Base-by-base conservation (phyloP, 108 stramenopile species). In the Aureococcus anophagefferens region DNA sequence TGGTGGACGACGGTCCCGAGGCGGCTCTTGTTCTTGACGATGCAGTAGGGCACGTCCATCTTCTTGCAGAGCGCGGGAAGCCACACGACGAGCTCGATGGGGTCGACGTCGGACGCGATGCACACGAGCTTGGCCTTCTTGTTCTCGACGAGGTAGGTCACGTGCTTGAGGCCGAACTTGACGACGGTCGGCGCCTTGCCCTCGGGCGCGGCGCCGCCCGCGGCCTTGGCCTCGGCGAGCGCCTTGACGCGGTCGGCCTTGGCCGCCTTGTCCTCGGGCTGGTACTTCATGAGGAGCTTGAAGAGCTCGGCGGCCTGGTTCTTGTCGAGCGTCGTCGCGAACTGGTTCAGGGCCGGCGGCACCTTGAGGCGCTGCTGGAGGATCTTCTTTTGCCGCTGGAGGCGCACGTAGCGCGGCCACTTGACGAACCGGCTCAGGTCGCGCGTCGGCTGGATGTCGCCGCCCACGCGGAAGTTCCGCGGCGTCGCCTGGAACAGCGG, bases 11-110 rank as follows among this genome's bases (percentile, higher is more conserved):
- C 84, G 35, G 96, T 91, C 34, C 98, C 98, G 28, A 99, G 90
- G 80, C 98, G 94, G 32, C 92, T 93, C 95, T 97, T 98, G 81
- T 94, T 92, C 90, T 99, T 99, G 63, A 99, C 95, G 84, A 99
- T 97, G 89, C 94, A 90, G 87, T 94, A 99, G 33, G 98, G 98
- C 71, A 99, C 90, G 40, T 93, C 87, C 96, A 97, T 96, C 90
- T 97, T 98, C 34, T 96, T 87, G 93, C 98, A 99, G 21, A 99
- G 91, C 5, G 96, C 95, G 34, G 98, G 98, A 62, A 99, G 77
- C 98, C 98, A 99, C 68, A 98, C 82, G 69, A 99, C 96, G 59
- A 99, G 88, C 81, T 99, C 98, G 71, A 99, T 88, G 66, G 98
- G 98, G 77, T 95, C 94, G 63, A 99, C 98, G 74, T 99, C 98